A percentile compares a stretch with the other conserved stretches of the same genome.
Evolutionary conservation across 495 filamentous ascomycete genomes (phyloP).

Genomic region (Lichina pygmaea): DNA sequence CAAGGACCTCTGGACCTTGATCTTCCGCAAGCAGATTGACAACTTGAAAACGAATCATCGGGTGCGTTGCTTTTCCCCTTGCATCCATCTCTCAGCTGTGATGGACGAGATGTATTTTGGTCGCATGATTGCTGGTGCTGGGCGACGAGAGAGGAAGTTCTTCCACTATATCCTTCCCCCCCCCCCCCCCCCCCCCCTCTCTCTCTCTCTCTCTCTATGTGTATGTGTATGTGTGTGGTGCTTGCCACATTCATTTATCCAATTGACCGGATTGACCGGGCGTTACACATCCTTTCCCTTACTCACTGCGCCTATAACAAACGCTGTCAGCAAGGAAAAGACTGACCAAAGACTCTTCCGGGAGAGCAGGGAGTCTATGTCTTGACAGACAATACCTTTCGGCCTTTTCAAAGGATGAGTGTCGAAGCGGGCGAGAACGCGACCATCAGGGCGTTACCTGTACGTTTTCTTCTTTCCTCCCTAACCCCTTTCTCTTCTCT

Average conservation of each 20-base stretch:
- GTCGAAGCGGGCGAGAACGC: constrained; percentile 44
- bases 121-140: too few species aligned
- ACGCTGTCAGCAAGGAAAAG: neutral
- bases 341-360: neutral
- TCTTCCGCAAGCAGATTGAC: constrained; percentile 92
- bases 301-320: too few species aligned
- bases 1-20: constrained; percentile 84
- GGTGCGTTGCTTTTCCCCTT: constrained; percentile 14
- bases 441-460: constrained; percentile 50
- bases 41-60: constrained; percentile 97
- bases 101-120: too few species aligned
- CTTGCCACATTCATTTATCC: too few species aligned
- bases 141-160: neutral
- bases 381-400: constrained; percentile 78
- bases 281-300: too few species aligned
- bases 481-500: neutral
- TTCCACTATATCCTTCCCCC: neutral
- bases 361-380: constrained; percentile 62
- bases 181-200: neutral
- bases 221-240: too few species aligned
- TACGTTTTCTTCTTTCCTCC: constrained; percentile 17
- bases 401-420: constrained; percentile 69
- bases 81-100: constrained; percentile 1
- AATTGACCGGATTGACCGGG: too few species aligned
- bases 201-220: neutral